Evolutionary conservation across 176 grass and related monocot species (phyloP).

Genomic region (Saccharum officinarum): DNA sequence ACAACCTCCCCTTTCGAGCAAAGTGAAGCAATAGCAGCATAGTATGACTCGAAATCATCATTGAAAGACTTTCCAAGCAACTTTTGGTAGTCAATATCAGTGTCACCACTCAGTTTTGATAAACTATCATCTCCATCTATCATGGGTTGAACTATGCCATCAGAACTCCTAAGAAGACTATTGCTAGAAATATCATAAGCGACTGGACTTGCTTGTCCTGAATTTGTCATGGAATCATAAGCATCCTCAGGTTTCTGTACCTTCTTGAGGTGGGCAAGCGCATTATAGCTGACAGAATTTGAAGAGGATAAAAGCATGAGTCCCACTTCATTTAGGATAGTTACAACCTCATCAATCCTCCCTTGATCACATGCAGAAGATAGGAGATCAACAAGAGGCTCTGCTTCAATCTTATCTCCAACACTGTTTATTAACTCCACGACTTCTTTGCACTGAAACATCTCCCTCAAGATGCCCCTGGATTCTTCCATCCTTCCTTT

Average conservation of each 20-base stretch:
- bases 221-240: slow-evolving; percentile 30
- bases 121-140: slow-evolving; percentile 47
- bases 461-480: slow-evolving; percentile 70
- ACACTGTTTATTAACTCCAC: slow-evolving; percentile 61
- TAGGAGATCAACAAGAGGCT: slow-evolving; percentile 61
- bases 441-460: slow-evolving; percentile 74
- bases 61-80: slow-evolving; percentile 53
- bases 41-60: slow-evolving; percentile 81
- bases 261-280: slow-evolving; percentile 43
- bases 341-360: slow-evolving; percentile 68
- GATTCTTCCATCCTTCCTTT: slow-evolving; percentile 96
- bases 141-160: slow-evolving; percentile 17
- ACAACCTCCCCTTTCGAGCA: slow-evolving; percentile 72
- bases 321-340: slow-evolving; percentile 74
- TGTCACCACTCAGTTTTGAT: slow-evolving; percentile 16
- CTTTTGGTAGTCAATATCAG: slow-evolving; percentile 45
- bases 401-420: slow-evolving; percentile 63
- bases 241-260: slow-evolving; percentile 38
- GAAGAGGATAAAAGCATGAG: slow-evolving; percentile 50
- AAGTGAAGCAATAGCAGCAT: slow-evolving; percentile 64
- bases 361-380: slow-evolving; percentile 81
- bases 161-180: neutral
- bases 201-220: slow-evolving; percentile 22
- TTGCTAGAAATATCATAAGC: slow-evolving; percentile 32
- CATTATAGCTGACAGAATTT: slow-evolving; percentile 33